Base-by-base conservation (phyloP, 192 early-diverging fungal species). In the Entophlyctis helioformis region DNA sequence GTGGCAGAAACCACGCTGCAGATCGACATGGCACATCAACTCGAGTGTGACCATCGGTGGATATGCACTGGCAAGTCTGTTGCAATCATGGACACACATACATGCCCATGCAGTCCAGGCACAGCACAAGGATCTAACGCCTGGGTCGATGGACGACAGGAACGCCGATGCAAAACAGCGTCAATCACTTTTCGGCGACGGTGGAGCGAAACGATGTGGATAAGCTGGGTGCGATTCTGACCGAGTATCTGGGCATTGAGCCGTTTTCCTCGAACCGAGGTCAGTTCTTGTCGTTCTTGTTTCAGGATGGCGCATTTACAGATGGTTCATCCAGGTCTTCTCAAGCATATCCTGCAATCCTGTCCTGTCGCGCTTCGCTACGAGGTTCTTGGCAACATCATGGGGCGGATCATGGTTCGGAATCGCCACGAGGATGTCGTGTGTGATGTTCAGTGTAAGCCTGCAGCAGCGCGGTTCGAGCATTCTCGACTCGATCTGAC, bases 341-440 rank as follows among this genome's bases (percentile, higher is more conserved):
- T 76, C 64, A 61, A 50, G 3, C 64, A 55, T n/a, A n/a, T n/a
- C n/a, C n/a, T n/a, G n/a, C n/a, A n/a, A n/a, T n/a, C n/a, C n/a
- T n/a, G n/a, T n/a, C n/a, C n/a, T n/a, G n/a, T n/a, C n/a, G n/a
- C n/a, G n/a, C n/a, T 66, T 27, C 77, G 78, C 8, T 55, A 53
- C 12, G 47, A 51, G 8, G 57, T 70, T 0, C 53, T 88, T 21
- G 42, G 54, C 15, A 60, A 67, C 13, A 54, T 85, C 24, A 67
- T 89, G 72, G 64, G 81, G 18, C 63, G 69, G 42, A 56, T 82
- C 21, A 86, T 90, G 80, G 71, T 87, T 2, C 78, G 85, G 7
- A 86, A 84, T 53, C 60, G 59, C 6, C 47, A 58, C 20, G 67
- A 70, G 22, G 69, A 76, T 16, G 52, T 87, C 15, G 51, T 53